Percentiles rank a stretch among this genome's conserved stretches.
These are phyloP conservation scores for Solanum phureja DNA, from an alignment of 257 asterid species.

Conservation along the genomic window DNA sequence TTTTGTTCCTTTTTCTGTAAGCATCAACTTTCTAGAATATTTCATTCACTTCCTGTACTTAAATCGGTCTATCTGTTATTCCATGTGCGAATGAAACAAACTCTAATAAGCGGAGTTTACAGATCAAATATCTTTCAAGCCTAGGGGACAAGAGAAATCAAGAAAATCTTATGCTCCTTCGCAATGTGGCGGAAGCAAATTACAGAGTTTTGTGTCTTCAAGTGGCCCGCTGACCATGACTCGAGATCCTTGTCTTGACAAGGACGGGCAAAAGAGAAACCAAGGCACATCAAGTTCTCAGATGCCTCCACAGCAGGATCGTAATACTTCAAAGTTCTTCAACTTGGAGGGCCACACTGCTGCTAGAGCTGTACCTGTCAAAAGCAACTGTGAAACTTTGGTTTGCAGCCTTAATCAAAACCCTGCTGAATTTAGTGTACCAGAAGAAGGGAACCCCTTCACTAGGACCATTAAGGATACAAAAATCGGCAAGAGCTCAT, in stretches of 20 bases:
- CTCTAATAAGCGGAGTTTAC: background rate
- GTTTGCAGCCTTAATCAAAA: slow-evolving; percentile 36
- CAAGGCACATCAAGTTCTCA: slow-evolving; percentile 1
- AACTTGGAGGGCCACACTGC: background rate
- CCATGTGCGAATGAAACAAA: background rate
- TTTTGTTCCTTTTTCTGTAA: slow-evolving; percentile 22
- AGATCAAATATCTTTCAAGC: slow-evolving; percentile 12
- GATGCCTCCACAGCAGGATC: background rate
- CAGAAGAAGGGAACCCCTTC: slow-evolving; percentile 39
- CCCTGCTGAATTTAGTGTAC: slow-evolving; percentile 74
- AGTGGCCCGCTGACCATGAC: background rate
- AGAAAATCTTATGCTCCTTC: slow-evolving; percentile 1
- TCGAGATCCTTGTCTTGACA: slow-evolving; percentile 1
- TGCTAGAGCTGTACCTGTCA: background rate
- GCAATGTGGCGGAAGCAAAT: background rate
- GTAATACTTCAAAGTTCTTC: background rate
- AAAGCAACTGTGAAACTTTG: background rate
- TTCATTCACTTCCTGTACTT: background rate
- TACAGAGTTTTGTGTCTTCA: background rate
- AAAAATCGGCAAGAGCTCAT: slow-evolving; percentile 15
- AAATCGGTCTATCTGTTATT: background rate
- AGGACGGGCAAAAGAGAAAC: slow-evolving; percentile 4
- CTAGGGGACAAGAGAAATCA: slow-evolving; percentile 8
- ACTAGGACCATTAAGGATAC: slow-evolving; percentile 44
- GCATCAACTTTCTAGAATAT: background rate